Base-by-base conservation (phyloP, 1,139 yeast genomes). In the Lodderomyces orthopsilosis region DNA sequence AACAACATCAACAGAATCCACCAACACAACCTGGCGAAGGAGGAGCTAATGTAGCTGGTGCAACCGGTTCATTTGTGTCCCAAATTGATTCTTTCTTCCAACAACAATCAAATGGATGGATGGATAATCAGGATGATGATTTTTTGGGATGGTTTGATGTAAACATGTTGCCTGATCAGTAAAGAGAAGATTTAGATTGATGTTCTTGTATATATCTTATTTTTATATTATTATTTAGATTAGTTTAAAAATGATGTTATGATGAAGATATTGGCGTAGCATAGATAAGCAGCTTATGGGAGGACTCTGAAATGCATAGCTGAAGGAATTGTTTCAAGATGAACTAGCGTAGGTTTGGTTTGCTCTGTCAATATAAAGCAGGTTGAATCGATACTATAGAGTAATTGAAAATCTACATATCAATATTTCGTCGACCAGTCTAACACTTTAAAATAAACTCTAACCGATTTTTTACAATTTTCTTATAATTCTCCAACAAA, bases 111-210 rank as follows among this genome's bases (percentile, higher is more conserved):
- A 79, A 82, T 40, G 91, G 89, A 26, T 88, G 96, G 96, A 69
- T 70, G 53, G 81, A 83, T 65, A 88, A 86, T 53, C 80, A 80
- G 46, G 77, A 72, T 45, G 97, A 90, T 59, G 97, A 90, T 59
- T 85, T 91, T 58, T 69, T 91, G 41, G 97, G 97, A n/a, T 91
- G 96, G 96, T 85, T 90, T 69, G 96, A 90, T 58, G 81, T 68
- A 73, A 72, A 68, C 50, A 63, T 70, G 64, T 59, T 67, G 43
- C 35, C 40, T n/a, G 40, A 37, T 28, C 35, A 37, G 26, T 37
- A 13, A 28, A 18, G 17, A 13, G 6, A 13, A 4, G n/a, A 12
- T 4, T 8, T 4, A 10, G 28, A 12, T 4, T 4, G 13, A 24
- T 24, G 28, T 10, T 24, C 32, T 28, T 27, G 32, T 27, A 27